Evolutionary conservation across 805 yeast genomes (phyloP).

Genomic region (Komagataella pseudopastoris): DNA sequence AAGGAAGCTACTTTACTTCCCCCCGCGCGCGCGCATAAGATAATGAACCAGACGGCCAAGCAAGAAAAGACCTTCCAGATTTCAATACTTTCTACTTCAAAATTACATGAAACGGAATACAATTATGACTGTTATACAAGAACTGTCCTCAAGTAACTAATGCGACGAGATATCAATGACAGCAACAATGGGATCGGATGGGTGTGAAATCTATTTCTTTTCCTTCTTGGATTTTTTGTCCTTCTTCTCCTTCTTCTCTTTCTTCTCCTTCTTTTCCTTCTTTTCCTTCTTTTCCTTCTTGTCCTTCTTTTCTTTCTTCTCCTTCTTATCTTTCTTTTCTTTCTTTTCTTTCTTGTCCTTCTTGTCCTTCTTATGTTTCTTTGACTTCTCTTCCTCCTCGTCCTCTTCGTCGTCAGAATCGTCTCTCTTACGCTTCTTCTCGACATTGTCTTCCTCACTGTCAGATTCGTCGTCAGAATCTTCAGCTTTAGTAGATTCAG

Average conservation of each 20-base stretch:
- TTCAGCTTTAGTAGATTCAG: conserved; percentile 9
- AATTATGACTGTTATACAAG: background rate
- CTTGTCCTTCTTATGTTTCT: conserved; percentile 13
- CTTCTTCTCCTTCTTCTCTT: conserved; percentile 8
- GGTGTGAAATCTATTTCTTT: conserved; percentile 1
- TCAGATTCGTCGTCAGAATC: conserved; percentile 15
- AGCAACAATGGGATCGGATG: background rate
- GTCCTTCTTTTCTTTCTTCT: conserved; percentile 8
- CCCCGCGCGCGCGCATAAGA: background rate
- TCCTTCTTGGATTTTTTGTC: conserved; percentile 1
- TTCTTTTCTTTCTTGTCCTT: conserved; percentile 10
- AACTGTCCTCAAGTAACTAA: background rate
- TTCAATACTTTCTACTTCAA: background rate
- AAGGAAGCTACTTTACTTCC: too few relatives aligned
- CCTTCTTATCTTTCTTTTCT: conserved; percentile 11
- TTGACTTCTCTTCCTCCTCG: conserved; percentile 11
- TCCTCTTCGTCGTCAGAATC: conserved; percentile 13
- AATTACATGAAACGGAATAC: background rate
- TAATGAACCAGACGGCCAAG: background rate
- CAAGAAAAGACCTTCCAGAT: too few relatives aligned
- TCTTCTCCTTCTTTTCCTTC: conserved; percentile 12
- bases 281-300: conserved; percentile 9
- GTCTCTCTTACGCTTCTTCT: conserved; percentile 11
- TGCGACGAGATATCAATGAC: background rate
- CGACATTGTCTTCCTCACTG: conserved; percentile 11